Conservation (phyloP, 305 asterid species). For the Fraxinus baroniana region DNA sequence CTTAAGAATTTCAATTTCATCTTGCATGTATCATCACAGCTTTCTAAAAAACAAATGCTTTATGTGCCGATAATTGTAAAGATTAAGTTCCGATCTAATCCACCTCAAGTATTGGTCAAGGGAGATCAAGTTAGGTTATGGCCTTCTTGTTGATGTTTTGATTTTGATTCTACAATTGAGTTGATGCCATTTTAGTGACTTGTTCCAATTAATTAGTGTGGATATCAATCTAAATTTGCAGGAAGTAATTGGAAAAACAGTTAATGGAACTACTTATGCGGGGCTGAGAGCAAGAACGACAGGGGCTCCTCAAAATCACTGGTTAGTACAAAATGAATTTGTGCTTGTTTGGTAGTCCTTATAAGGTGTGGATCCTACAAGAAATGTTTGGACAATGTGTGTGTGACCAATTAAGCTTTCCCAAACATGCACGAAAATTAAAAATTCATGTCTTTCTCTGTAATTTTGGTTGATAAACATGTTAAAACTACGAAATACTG, state of each 20-base stretch:
- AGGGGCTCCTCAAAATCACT: conserved; percentile 94
- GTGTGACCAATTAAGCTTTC: not conserved
- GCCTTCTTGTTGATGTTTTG: not conserved
- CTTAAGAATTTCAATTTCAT: not conserved
- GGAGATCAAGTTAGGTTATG: not conserved
- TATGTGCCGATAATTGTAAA: not conserved
- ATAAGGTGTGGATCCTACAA: not conserved
- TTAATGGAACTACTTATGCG: conserved; percentile 90
- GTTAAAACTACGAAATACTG: not conserved
- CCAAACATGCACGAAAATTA: not conserved
- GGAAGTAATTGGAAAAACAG: conserved; percentile 83
- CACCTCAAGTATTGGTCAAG: not conserved
- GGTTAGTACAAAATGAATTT: conserved; percentile 41
- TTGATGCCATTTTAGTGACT: not conserved
- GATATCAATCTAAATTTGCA: conserved; percentile 25
- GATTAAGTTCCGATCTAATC: not conserved
- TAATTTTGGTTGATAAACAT: not conserved
- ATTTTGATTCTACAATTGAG: not conserved
- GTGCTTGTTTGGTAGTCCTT: not conserved
- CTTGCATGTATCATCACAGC: not conserved
- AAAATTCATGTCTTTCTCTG: not conserved
- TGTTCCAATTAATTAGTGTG: not conserved
- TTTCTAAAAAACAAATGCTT: not conserved
- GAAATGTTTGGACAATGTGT: not conserved
- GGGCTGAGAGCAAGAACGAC: conserved; percentile 94